Percentiles rank a stretch among this genome's conserved stretches.
Evolutionary conservation across 331 rosid genomes (phyloP).

Genomic region (Quercus phellos): DNA sequence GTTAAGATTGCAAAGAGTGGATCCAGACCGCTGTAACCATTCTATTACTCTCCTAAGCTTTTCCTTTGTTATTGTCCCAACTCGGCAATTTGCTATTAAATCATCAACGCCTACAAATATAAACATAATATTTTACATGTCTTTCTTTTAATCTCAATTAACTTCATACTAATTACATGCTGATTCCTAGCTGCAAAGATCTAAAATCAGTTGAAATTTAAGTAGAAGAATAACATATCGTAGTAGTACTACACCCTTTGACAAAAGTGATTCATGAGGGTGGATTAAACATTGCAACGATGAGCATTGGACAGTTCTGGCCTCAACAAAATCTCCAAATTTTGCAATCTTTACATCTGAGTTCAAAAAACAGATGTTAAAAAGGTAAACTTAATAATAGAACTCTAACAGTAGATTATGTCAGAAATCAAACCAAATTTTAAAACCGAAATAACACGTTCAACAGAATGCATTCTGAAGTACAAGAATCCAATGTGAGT

Average conservation of each 20-base stretch:
- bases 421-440: not conserved
- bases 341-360: slow-evolving; percentile 66
- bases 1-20: slow-evolving; percentile 30
- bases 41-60: slow-evolving; percentile 60
- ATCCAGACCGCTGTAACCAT: slow-evolving; percentile 60
- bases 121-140: not conserved
- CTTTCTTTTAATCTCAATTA: not conserved
- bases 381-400: not conserved
- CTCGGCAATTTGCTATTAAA: slow-evolving; percentile 44
- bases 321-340: slow-evolving; percentile 57
- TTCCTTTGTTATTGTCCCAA: slow-evolving; percentile 48
- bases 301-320: slow-evolving; percentile 66
- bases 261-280: slow-evolving; percentile 46
- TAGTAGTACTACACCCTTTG: slow-evolving; percentile 44
- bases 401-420: not conserved
- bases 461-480: not conserved
- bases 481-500: not conserved
- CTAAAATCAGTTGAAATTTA: not conserved
- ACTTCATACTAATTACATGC: not conserved
- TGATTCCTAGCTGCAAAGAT: not conserved
- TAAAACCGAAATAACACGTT: not conserved
- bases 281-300: slow-evolving; percentile 54
- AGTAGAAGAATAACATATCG: not conserved
- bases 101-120: slow-evolving; percentile 48
- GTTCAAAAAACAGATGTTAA: not conserved